A percentile compares a stretch with the other conserved stretches of the same genome.
Evolutionary conservation across 2,329 filamentous ascomycete genomes (phyloP).

Genomic region (Furcasterigmium sp.): DNA sequence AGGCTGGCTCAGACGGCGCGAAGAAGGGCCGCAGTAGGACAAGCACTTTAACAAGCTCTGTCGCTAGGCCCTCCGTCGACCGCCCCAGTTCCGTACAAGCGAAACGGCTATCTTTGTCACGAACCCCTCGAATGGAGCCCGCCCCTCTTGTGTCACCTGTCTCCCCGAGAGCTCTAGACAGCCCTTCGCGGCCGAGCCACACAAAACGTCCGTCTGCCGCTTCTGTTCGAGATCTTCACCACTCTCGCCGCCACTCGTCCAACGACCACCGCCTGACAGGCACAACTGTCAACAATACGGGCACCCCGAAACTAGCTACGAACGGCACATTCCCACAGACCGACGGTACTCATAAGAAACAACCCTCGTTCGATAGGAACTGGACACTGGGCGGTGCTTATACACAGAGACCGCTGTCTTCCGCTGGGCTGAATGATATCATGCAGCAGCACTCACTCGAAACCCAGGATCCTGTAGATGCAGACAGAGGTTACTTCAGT

Average conservation of each 20-base stretch:
- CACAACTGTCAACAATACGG: constrained; percentile 20
- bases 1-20: constrained; percentile 50
- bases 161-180: constrained; percentile 36
- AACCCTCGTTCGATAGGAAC: constrained; percentile 65
- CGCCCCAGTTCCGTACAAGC: constrained; percentile 41
- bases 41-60: constrained; percentile 49
- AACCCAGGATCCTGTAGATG: constrained; percentile 50
- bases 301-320: constrained; percentile 36
- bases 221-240: constrained; percentile 75
- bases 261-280: constrained; percentile 60
- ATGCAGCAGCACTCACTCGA: constrained; percentile 27
- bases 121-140: constrained; percentile 45
- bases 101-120: constrained; percentile 42
- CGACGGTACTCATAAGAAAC: constrained; percentile 51
- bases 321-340: constrained; percentile 36
- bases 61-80: constrained; percentile 35
- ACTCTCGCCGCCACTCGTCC: constrained; percentile 82
- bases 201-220: constrained; percentile 69
- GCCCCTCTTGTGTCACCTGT: constrained; percentile 33
- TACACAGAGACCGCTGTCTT: constrained; percentile 44
- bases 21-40: constrained; percentile 46
- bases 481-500: constrained; percentile 91
- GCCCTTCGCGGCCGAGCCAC: constrained; percentile 42
- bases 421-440: constrained; percentile 43
- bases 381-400: constrained; percentile 57